Conservation (phyloP, 2,329 filamentous ascomycete species). For the Passalora sequoiae region DNA sequence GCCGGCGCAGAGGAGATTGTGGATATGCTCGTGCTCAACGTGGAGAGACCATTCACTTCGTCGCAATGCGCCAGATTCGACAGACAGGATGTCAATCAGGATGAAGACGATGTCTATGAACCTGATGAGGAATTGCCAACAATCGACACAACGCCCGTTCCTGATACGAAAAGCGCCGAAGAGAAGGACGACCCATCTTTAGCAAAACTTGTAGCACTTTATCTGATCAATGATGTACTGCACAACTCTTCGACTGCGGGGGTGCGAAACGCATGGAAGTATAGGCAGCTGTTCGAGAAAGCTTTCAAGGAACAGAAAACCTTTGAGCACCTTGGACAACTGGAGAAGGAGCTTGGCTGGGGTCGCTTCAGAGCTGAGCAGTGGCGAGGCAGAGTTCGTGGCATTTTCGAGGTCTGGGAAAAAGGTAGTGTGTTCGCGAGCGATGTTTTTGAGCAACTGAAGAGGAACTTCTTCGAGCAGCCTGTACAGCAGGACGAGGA, state of each 20-base stretch:
- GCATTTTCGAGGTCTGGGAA: constrained; percentile 66
- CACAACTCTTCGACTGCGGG: constrained; percentile 70
- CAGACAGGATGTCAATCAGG: constrained; percentile 38
- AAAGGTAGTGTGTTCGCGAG: constrained; percentile 64
- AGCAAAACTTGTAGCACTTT: constrained; percentile 74
- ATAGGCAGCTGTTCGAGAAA: constrained; percentile 71
- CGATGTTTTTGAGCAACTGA: constrained; percentile 66
- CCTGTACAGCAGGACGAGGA: constrained; percentile 51
- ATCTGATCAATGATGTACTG: constrained; percentile 73
- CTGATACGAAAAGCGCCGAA: constrained; percentile 31
- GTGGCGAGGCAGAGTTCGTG: constrained; percentile 70
- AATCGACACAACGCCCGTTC: constrained; percentile 35
- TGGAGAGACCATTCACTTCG: constrained; percentile 69
- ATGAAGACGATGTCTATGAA: constrained; percentile 38
- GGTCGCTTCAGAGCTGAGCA: constrained; percentile 77
- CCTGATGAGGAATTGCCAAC: constrained; percentile 29
- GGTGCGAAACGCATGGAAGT: constrained; percentile 81
- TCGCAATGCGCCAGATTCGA: constrained; percentile 62
- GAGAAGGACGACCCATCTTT: constrained; percentile 61
- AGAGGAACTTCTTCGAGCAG: constrained; percentile 65
- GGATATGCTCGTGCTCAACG: constrained; percentile 77
- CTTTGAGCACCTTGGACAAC: constrained; percentile 69
- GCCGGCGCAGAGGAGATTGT: constrained; percentile 85
- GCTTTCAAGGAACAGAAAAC: constrained; percentile 62
- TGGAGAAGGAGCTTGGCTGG: constrained; percentile 70